Base-by-base conservation (phyloP, 164 flowering plant species). In the Stephania japonica region DNA sequence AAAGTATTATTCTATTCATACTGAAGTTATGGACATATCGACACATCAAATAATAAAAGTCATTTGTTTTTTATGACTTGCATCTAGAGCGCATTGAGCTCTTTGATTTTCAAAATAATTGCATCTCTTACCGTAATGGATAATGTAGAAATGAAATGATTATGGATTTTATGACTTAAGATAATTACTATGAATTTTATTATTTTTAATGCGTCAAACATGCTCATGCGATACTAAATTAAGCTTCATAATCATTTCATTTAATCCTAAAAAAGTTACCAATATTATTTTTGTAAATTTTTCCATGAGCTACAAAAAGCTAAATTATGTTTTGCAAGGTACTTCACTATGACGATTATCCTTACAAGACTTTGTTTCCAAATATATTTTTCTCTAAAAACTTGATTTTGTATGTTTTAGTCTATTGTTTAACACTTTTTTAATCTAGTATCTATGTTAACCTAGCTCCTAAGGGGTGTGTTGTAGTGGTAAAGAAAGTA, bases 291-390 rank as follows among this genome's bases (percentile, higher is more conserved):
- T 67, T 1, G 41, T 41, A 12, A 38, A 67, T 67, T 44, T 8
- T 32, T 44, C 47, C 71, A 43, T 43, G 43, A 19, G 25, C 71
- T 12, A 69, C 71, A 27, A 69, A 69, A 69, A 18, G 61, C 71
- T 32, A 32, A 32, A 32, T 32, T 32, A 32, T 32, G 38, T 32
- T 32, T 32, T 4, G 38, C 38, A 32, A 32, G 38, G 38, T 32
- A 32, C 38, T 32, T 32, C 38, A 32, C 38, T 32, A 32, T 4
- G 38, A 32, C 4, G 38, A 32, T 32, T 32, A 32, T 32, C 38
- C 38, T 32, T 32, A 32, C 2, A 32, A 32, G 38, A 32, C 38
- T 32, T 32, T 32, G 38, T 32, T 32, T 32, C 38, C 38, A 32
- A 32, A 32, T 32, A 32, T 32, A 4, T 32, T 32, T n/a, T 32